Conservation (phyloP, 768 basidiomycete genomes). For the Scleroderma citrinum region DNA sequence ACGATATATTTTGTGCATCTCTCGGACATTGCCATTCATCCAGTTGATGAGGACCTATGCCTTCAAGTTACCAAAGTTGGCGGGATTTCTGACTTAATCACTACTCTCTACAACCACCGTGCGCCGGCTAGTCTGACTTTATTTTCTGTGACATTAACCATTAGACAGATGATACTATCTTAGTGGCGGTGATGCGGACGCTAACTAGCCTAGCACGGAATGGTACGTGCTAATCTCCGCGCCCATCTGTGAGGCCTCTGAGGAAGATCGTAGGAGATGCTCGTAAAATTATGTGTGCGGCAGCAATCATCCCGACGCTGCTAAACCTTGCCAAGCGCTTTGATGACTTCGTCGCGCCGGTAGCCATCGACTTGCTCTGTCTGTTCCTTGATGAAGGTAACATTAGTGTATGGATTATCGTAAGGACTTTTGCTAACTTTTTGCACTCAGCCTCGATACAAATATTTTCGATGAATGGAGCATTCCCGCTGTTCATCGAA, state of each 20-base stretch:
- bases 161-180: slow-evolving; percentile 10
- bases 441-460: slow-evolving; percentile 15
- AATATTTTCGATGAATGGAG: slow-evolving; percentile 10
- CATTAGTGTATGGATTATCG: too few relatives aligned
- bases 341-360: slow-evolving; percentile 26
- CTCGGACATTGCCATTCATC: neutral
- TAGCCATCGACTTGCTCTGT: slow-evolving; percentile 22
- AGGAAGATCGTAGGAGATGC: neutral
- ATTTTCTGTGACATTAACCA: neutral
- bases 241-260: neutral
- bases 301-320: slow-evolving; percentile 8
- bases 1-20: neutral
- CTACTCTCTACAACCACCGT: slow-evolving; percentile 13
- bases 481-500: slow-evolving; percentile 13
- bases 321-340: slow-evolving; percentile 14
- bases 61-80: slow-evolving; percentile 11
- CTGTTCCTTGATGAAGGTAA: slow-evolving; percentile 19
- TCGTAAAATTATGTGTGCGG: slow-evolving; percentile 6
- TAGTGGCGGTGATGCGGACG: slow-evolving; percentile 19
- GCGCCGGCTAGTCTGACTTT: neutral
- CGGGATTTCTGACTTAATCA: slow-evolving; percentile 13
- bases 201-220: slow-evolving; percentile 12
- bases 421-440: neutral
- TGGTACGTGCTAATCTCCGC: slow-evolving; percentile 1
- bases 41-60: slow-evolving; percentile 12